Evolutionary conservation across 129 eudicot species (phyloP).

Genomic region (Arctium lappa): DNA sequence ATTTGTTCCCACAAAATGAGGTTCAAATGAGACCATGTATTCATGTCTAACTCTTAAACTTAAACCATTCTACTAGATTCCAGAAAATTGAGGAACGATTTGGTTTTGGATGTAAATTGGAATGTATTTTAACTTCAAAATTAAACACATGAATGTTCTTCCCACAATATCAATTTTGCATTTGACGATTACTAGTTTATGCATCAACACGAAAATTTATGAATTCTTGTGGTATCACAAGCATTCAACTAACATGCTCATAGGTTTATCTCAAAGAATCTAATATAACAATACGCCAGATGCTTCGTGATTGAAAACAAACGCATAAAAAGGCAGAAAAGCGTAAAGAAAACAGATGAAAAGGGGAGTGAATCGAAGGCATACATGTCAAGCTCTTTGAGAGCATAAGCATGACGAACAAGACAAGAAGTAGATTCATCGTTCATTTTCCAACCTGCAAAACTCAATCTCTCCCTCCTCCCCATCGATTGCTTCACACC

Average conservation of each 20-base stretch:
- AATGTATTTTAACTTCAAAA: background rate
- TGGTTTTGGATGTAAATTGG: background rate
- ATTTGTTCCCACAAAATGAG: background rate
- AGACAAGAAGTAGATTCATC: constrained; percentile 83
- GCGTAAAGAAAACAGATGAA: background rate
- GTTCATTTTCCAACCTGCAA: constrained; percentile 89
- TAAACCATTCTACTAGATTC: background rate
- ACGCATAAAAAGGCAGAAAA: background rate
- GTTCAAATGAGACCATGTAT: background rate
- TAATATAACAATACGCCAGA: background rate
- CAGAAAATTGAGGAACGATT: background rate
- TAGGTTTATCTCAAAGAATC: background rate
- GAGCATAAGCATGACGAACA: constrained; percentile 64
- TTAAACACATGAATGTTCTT: background rate
- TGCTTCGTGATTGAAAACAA: background rate
- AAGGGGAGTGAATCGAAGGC: background rate
- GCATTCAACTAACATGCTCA: background rate
- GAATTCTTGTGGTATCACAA: background rate
- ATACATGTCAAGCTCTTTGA: constrained; percentile 92
- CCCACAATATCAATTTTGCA: background rate
- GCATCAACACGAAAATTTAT: background rate
- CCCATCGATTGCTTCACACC: constrained; percentile 87
- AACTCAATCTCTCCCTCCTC: constrained; percentile 66
- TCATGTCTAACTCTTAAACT: background rate
- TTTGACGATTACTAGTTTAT: background rate